Evolutionary conservation across 495 filamentous ascomycete species (phyloP).

Genomic region (Penicillium egyptiacum): DNA sequence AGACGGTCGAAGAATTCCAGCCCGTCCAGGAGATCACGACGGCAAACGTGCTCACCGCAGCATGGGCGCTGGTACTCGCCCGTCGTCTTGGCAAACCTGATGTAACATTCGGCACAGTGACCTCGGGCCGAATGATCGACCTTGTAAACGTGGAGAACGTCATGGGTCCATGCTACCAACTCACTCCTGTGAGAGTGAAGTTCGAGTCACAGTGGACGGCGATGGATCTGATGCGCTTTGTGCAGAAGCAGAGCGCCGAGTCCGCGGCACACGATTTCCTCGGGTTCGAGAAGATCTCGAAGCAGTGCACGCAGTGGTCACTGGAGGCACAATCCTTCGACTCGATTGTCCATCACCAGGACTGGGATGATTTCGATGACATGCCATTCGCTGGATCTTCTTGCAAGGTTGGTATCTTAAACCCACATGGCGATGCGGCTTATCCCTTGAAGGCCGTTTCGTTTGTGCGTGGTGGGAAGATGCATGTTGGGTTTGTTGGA

Average conservation of each 20-base stretch:
- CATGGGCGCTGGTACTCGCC: constrained; percentile 62
- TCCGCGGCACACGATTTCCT: constrained; percentile 33
- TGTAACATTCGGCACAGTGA: constrained; percentile 61
- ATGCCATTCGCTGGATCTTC: constrained; percentile 39
- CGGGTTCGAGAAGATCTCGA: constrained; percentile 32
- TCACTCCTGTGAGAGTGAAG: constrained; percentile 35
- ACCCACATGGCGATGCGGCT: constrained; percentile 40
- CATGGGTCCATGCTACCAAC: constrained; percentile 45
- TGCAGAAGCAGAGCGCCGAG: constrained; percentile 35
- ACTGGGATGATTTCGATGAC: constrained; percentile 41
- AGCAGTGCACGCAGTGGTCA: constrained; percentile 29
- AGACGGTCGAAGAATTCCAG: constrained; percentile 41
- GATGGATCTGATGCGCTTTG: constrained; percentile 35
- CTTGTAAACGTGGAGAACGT: constrained; percentile 44
- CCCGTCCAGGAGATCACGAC: constrained; percentile 53
- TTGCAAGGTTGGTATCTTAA: constrained; percentile 39
- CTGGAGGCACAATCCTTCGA: constrained; percentile 22
- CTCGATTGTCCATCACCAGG: constrained; percentile 40
- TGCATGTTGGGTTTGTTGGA: constrained; percentile 42
- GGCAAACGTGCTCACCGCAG: constrained; percentile 57
- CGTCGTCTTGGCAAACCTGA: constrained; percentile 48
- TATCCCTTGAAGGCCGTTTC: constrained; percentile 43
- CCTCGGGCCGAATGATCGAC: constrained; percentile 50
- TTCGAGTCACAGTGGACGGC: constrained; percentile 38
- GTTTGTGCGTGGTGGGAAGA: constrained; percentile 29